Evolutionary conservation across 176 grass and related monocot species (phyloP).

Genomic region (Tillandsia fasciculata): DNA sequence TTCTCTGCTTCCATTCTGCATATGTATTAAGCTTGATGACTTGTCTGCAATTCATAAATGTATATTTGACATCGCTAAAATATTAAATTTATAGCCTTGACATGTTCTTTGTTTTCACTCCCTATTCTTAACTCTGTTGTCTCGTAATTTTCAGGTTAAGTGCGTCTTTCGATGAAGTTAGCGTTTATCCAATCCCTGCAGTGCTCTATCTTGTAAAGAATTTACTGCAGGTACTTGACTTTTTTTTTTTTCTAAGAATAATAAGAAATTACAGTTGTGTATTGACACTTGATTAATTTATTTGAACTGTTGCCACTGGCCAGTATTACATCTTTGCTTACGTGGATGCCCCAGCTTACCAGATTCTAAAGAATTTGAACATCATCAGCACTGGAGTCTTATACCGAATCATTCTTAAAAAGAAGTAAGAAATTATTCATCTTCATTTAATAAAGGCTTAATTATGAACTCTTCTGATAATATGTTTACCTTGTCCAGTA

Average conservation of each 20-base stretch:
- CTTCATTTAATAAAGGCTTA: background rate
- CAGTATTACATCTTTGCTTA: conserved; percentile 98
- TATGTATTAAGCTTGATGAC: too few species aligned
- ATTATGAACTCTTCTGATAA: conserved; percentile 8
- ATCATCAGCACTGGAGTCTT: conserved; percentile 92
- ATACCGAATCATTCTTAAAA: conserved; percentile 86
- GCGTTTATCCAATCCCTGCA: conserved; percentile 78
- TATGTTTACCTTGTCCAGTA: background rate
- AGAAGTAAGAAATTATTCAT: conserved; percentile 44
- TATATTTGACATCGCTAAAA: background rate
- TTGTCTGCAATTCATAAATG: background rate
- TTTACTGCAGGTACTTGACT: conserved; percentile 59
- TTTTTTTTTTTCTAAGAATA: background rate
- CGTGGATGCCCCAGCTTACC: conserved; percentile 85
- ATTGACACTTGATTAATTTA: conserved; percentile 1
- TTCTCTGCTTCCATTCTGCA: too few species aligned
- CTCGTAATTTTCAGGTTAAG: conserved; percentile 54
- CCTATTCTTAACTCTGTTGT: background rate
- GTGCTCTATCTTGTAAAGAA: conserved; percentile 82
- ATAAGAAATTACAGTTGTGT: background rate
- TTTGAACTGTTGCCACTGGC: conserved; percentile 7
- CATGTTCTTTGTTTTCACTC: conserved; percentile 1
- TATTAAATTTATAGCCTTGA: background rate
- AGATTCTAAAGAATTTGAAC: conserved; percentile 95
- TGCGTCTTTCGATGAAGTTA: conserved; percentile 72